A percentile compares a stretch with the other conserved stretches of the same genome.
phyloP scores from a whole-genome alignment of 441 rosid species.

The Cnidoscolus chayamansa region DNA sequence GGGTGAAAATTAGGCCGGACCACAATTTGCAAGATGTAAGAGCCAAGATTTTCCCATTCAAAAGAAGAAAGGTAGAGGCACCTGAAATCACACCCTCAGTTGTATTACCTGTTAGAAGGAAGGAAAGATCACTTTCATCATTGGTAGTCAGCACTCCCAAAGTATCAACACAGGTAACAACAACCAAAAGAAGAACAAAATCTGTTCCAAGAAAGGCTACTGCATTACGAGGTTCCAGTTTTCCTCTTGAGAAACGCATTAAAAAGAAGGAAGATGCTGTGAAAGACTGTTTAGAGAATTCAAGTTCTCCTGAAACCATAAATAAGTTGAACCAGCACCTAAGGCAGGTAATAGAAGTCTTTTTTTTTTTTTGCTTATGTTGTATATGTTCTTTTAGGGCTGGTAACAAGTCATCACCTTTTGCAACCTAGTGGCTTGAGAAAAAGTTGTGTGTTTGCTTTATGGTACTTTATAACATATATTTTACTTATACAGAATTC shows the following conservation, averaged over 20 bases:
- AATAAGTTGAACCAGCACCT: constrained; percentile 29
- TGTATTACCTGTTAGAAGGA: constrained; percentile 51
- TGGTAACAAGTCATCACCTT: not conserved
- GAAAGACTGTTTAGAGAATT: constrained; percentile 39
- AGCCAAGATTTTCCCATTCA: constrained; percentile 60
- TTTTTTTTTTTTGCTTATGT: constrained; percentile 4
- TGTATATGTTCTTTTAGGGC: constrained; percentile 9
- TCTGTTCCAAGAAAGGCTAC: constrained; percentile 44
- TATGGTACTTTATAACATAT: constrained; percentile 21
- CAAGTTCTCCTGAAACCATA: constrained; percentile 47
- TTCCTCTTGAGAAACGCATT: constrained; percentile 34
- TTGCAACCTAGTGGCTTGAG: constrained; percentile 8
- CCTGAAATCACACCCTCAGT: constrained; percentile 44
- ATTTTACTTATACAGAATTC: constrained; percentile 40
- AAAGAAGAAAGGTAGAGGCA: constrained; percentile 54
- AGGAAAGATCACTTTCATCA: constrained; percentile 68
- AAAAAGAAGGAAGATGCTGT: constrained; percentile 54
- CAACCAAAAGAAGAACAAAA: constrained; percentile 57
- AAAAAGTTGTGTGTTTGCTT: constrained; percentile 24
- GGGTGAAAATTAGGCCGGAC: constrained; percentile 52
- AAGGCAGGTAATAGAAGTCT: constrained; percentile 44
- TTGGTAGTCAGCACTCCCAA: constrained; percentile 59
- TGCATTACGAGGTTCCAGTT: constrained; percentile 39
- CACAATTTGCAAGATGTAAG: constrained; percentile 72
- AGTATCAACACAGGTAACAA: constrained; percentile 42